Conservation (phyloP, 208 protist species). For the Acanthamoeba healyi region DNA sequence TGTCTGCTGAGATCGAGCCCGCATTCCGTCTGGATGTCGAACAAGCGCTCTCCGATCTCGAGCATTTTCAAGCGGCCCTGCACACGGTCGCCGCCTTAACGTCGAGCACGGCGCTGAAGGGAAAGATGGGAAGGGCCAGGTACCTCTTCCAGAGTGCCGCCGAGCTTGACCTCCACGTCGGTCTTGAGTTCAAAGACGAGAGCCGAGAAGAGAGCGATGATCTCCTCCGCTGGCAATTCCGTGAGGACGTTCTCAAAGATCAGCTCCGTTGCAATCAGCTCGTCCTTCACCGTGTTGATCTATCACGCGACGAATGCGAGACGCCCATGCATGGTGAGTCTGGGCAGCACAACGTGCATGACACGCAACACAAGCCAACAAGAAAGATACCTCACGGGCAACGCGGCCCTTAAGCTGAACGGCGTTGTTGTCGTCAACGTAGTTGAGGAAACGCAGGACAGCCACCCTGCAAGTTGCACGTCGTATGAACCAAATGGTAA, state of each 20-base stretch:
- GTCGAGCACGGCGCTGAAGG: background rate
- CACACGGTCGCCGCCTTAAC: background rate
- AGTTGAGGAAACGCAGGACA: conserved; percentile 84
- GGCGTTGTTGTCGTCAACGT: conserved; percentile 84
- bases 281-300: conserved; percentile 84
- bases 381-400: conserved; percentile 82
- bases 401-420: conserved; percentile 88
- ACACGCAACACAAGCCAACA: background rate
- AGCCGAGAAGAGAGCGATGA: conserved; percentile 87
- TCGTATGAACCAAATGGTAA: too few species aligned
- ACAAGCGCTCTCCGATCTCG: conserved; percentile 11
- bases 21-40: conserved; percentile 62
- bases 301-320: too few species aligned
- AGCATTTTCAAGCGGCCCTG: conserved; percentile 42
- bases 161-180: conserved; percentile 74
- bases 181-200: conserved; percentile 88
- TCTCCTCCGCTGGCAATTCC: conserved; percentile 82
- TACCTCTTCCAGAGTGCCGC: conserved; percentile 54
- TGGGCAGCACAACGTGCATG: too few species aligned
- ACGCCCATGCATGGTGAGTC: too few species aligned
- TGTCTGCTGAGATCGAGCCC: conserved; percentile 35
- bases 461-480: conserved; percentile 66
- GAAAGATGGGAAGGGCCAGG: too few species aligned
- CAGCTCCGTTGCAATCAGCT: conserved; percentile 91
- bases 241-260: conserved; percentile 91